Base-by-base conservation (phyloP, 169 alveolate species). In the Babesia bigemina region DNA sequence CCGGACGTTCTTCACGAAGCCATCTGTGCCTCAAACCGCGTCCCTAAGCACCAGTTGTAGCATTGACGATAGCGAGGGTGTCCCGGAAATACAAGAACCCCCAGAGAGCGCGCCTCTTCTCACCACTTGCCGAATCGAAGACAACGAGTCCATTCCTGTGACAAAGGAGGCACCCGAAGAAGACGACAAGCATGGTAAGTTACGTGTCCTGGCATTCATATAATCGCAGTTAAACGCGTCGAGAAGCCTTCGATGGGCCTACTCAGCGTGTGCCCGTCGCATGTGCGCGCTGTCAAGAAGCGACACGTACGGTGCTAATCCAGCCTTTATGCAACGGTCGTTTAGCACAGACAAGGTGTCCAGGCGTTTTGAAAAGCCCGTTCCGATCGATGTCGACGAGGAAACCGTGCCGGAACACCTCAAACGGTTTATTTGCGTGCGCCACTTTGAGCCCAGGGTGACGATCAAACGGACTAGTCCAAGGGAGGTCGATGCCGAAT, bases 401-500 rank as follows among this genome's bases (percentile, higher is more conserved):
- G 71, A 61, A 50, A 79, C 57, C 39, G 78, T 85, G 19, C 92
- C 92, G n/a, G 71, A 50, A 12, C 75, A 86, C 26, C 84, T 86
- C 17, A 48, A 63, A 36, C 67, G 71, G 70, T 86, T 86, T 62
- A 86, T 86, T 29, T 81, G 69, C 63, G 79, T 71, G 36, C 76
- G 67, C 29, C 84, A 79, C 56, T 81, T 70, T 77, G 76, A 86
- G 21, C 75, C 87, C 63, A 70, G 79, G 72, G 67, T 86, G 42
- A 79, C 76, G 47, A 86, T 86, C 8, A 86, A 81, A 45, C 85
- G 91, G 29, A 78, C 91, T 42, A 74, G 83, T 45, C 85, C 91
- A 13, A 47, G 88, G 49, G 85, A 85, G 60, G 45, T 85, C 44
- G 82, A 26, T 50, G 62, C 70, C 48, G 71, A 29, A 33, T 75